Evolutionary conservation across 2,329 filamentous ascomycete genomes (phyloP).

Genomic region (Fusarium chlamydosporum): DNA sequence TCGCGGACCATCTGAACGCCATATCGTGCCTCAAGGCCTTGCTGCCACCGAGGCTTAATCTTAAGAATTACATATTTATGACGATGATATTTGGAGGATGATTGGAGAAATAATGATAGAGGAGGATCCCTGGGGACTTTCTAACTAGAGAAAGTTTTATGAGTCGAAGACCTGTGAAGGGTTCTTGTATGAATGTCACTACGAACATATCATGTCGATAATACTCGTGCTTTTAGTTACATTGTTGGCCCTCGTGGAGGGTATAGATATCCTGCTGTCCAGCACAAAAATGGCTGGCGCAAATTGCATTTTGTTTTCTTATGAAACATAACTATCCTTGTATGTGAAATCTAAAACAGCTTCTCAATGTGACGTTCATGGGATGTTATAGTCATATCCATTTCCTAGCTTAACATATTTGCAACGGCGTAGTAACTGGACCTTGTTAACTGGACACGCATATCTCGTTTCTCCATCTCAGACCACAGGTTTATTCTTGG

Average conservation of each 20-base stretch:
- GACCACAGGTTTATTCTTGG: neutral
- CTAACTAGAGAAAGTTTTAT: conserved; percentile 13
- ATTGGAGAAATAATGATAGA: conserved; percentile 15
- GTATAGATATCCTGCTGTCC: conserved; percentile 45
- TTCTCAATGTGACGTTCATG: neutral
- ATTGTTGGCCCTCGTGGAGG: conserved; percentile 33
- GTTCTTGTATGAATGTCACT: conserved; percentile 10
- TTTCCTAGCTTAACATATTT: neutral
- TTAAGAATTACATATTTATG: conserved; percentile 14
- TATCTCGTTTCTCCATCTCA: neutral
- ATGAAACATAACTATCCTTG: neutral
- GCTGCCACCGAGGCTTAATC: conserved; percentile 48
- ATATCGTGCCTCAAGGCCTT: conserved; percentile 49
- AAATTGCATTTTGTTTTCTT: conserved; percentile 23
- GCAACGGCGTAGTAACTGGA: neutral
- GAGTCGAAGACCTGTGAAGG: conserved; percentile 15
- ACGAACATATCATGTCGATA: conserved; percentile 31
- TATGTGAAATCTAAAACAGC: no score
- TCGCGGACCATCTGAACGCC: conserved; percentile 39
- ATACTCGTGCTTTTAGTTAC: conserved; percentile 35
- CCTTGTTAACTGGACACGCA: neutral
- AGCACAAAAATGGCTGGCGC: conserved; percentile 10
- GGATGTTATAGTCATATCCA: neutral
- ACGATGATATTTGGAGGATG: neutral
- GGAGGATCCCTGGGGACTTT: neutral